These are phyloP conservation scores for Syzygium syzygioides DNA, from an alignment of 441 rosid species.

Conservation along the genomic window DNA sequence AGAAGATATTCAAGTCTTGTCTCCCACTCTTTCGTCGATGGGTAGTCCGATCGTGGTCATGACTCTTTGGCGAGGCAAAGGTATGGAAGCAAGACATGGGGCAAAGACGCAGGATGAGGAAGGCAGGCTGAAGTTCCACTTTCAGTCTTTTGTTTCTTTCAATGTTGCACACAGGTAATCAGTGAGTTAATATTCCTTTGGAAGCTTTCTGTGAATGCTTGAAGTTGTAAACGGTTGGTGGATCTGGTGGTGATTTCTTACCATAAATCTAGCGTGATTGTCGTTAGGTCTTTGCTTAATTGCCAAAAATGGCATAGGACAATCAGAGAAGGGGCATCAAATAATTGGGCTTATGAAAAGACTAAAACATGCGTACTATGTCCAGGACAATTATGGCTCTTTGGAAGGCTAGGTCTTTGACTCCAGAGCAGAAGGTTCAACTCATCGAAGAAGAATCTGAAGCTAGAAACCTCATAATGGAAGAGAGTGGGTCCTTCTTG, in stretches of 20 bases:
- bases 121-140: conserved; percentile 89
- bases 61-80: conserved; percentile 75
- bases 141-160: conserved; percentile 93
- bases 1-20: conserved; percentile 68
- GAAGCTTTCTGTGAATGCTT: neutral
- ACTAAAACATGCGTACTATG: conserved; percentile 3
- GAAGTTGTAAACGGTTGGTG: neutral
- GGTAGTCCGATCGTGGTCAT: conserved; percentile 83
- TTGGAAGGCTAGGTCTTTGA: conserved; percentile 93
- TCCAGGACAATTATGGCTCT: conserved; percentile 92
- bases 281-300: neutral
- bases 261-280: neutral
- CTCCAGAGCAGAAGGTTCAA: conserved; percentile 87
- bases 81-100: conserved; percentile 86
- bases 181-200: neutral
- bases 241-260: neutral
- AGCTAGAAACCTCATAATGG: conserved; percentile 52
- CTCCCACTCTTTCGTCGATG: conserved; percentile 89
- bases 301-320: neutral
- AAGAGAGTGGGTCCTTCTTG: conserved; percentile 74
- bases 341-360: neutral
- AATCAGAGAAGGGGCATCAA: neutral
- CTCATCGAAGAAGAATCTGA: conserved; percentile 91
- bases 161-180: conserved; percentile 78
- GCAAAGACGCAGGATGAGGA: conserved; percentile 82